Conservation (phyloP, 2,329 filamentous ascomycete species). For the Epichloe glyceriae region DNA sequence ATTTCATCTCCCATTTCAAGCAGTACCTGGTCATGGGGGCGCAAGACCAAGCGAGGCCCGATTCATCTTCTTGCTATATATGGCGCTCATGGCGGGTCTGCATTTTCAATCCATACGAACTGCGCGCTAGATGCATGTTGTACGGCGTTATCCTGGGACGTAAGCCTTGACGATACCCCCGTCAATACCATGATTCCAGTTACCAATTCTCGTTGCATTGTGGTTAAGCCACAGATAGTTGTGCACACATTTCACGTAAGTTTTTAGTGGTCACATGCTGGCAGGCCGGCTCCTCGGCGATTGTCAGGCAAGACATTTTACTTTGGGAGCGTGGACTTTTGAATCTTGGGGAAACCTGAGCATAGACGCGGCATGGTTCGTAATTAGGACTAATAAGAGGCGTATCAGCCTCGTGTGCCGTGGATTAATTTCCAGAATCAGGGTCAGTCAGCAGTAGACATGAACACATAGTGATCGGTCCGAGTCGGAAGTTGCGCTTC, state of each 20-base stretch:
- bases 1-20: neutral
- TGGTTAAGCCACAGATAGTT: neutral
- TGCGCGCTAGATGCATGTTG: neutral
- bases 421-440: neutral
- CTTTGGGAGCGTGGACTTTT: neutral
- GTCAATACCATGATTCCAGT: neutral
- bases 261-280: neutral
- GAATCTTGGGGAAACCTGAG: neutral
- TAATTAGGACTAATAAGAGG: neutral
- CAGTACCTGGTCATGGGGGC: neutral
- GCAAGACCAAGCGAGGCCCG: neutral
- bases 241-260: neutral
- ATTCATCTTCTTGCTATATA: neutral
- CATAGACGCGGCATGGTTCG: neutral
- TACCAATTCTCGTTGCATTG: neutral
- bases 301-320: neutral
- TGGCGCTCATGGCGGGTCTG: neutral
- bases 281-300: neutral
- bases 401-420: neutral
- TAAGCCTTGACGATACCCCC: conserved; percentile 6
- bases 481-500: no score
- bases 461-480: neutral
- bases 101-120: neutral
- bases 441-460: neutral
- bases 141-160: conserved; percentile 2